Conservation (phyloP, 306 rosid species). For the Dalbergia oliveri region DNA sequence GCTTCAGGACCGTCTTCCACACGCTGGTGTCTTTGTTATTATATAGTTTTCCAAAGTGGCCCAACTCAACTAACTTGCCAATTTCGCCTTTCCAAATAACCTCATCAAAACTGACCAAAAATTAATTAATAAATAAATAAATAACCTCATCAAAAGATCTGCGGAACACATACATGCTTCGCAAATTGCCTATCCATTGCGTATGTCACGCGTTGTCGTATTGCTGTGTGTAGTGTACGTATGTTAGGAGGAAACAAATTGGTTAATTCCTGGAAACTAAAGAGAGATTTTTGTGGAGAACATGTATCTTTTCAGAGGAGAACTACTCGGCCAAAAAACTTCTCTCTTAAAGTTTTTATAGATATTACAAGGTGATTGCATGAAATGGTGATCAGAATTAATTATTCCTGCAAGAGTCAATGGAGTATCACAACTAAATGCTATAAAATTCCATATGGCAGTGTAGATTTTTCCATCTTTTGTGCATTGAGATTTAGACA, state of each 20-base stretch:
- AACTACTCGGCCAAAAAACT: too few species aligned
- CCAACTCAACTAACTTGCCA: slow-evolving; percentile 2
- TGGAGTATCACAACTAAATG: too few species aligned
- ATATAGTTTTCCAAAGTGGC: neutral
- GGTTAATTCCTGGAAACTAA: neutral
- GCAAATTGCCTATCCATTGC: neutral
- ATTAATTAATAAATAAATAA: too few species aligned
- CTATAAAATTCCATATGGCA: too few species aligned
- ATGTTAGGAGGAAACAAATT: neutral
- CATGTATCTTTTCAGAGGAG: neutral
- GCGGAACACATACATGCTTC: neutral
- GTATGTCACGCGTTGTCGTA: neutral
- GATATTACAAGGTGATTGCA: too few species aligned
- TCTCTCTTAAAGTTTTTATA: too few species aligned
- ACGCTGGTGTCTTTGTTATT: neutral
- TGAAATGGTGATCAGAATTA: too few species aligned
- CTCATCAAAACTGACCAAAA: neutral
- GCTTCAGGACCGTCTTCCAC: neutral
- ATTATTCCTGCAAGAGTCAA: too few species aligned
- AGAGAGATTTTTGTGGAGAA: neutral
- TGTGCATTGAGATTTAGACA: too few species aligned
- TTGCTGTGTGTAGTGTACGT: neutral
- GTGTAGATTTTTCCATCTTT: too few species aligned
- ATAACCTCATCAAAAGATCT: neutral
- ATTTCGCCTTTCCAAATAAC: neutral